These are phyloP conservation scores for Pelargonium australe DNA, from an alignment of 441 rosid genomes.

Conservation along the genomic window DNA sequence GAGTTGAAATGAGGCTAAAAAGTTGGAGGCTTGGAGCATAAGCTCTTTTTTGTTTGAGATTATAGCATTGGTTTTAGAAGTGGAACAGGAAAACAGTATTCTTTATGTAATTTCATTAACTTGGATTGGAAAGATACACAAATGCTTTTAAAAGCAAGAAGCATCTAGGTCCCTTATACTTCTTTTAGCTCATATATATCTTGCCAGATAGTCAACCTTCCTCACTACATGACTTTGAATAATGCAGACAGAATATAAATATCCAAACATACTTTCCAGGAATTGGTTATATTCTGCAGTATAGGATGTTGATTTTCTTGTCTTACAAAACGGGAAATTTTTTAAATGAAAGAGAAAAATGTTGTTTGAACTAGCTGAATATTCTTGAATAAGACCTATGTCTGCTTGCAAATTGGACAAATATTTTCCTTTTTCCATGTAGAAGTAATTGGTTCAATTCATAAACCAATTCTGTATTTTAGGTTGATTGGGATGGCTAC, in stretches of 20 bases:
- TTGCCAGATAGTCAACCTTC: neutral
- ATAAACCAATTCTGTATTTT: slow-evolving; percentile 16
- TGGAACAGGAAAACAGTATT: neutral
- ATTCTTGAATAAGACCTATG: neutral
- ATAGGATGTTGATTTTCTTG: too few species aligned
- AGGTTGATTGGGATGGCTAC: slow-evolving; percentile 99
- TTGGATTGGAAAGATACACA: neutral
- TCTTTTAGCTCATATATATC: neutral
- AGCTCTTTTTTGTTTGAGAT: neutral
- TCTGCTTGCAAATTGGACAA: neutral
- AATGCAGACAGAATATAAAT: neutral
- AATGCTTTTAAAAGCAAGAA: neutral
- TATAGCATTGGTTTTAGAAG: neutral
- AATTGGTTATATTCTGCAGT: neutral
- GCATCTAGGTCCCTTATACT: neutral
- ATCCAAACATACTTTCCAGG: neutral
- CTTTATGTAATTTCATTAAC: neutral
- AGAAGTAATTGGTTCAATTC: slow-evolving; percentile 12
- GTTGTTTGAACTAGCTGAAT: neutral
- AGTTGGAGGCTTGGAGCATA: too few species aligned
- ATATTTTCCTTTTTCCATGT: neutral
- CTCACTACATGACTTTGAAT: neutral
- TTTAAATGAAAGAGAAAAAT: neutral
- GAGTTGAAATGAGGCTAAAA: neutral
- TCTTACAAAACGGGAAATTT: too few species aligned